Percentiles rank a stretch among this genome's conserved stretches.
Evolutionary conservation across 2,329 filamentous ascomycete species (phyloP).

Genomic region (Intubia oerlemansii): DNA sequence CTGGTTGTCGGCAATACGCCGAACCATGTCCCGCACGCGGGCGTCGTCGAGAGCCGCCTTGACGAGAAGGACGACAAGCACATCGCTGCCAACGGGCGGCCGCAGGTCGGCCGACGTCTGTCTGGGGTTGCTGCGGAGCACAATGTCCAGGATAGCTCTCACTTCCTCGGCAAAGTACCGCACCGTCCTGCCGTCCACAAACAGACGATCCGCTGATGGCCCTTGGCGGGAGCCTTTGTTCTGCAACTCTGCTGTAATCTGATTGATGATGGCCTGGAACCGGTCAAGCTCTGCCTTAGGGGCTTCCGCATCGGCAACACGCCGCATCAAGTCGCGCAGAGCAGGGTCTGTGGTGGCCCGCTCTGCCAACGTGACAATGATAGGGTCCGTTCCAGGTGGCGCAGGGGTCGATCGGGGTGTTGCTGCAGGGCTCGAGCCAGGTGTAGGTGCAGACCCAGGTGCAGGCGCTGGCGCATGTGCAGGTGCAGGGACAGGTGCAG

Average conservation of each 20-base stretch:
- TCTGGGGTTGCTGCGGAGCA: conserved; percentile 33
- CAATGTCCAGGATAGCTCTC: conserved; percentile 33
- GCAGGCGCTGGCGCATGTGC: background rate
- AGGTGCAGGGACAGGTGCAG: background rate
- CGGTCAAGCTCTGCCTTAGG: conserved; percentile 48
- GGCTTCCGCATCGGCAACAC: conserved; percentile 57
- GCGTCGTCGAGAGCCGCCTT: conserved; percentile 33
- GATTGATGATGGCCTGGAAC: conserved; percentile 65
- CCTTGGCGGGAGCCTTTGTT: conserved; percentile 21
- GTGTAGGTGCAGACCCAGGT: background rate
- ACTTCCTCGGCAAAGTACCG: conserved; percentile 40
- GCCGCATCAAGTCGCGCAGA: conserved; percentile 62
- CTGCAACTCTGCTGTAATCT: conserved; percentile 42
- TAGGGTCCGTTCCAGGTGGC: conserved; percentile 36
- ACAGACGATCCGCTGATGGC: conserved; percentile 16
- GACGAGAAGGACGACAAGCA: conserved; percentile 32
- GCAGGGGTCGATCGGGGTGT: conserved; percentile 5
- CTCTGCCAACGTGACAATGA: conserved; percentile 61
- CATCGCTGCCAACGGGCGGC: conserved; percentile 31
- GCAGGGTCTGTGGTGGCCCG: conserved; percentile 51
- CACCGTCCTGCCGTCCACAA: conserved; percentile 33
- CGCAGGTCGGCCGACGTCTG: conserved; percentile 31
- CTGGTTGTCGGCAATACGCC: conserved; percentile 28
- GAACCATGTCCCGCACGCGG: conserved; percentile 26
- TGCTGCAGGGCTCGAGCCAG: background rate